Base-by-base conservation (phyloP, 306 rosid species). In the Trifolium subterraneum region DNA sequence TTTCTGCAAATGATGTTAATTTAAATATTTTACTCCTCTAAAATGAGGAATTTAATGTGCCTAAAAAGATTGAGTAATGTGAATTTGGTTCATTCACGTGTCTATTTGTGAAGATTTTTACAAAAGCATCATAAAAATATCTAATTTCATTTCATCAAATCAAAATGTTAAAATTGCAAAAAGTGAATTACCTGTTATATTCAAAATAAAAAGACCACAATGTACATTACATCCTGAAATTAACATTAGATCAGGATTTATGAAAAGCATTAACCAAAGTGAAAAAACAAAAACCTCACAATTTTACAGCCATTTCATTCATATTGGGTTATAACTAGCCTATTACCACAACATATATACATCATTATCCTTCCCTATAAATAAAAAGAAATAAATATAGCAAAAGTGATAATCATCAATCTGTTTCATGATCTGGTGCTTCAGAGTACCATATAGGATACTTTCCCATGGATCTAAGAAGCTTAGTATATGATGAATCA, bases 381-480 rank as follows among this genome's bases (percentile, higher is more conserved):
- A n/a, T 1, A 18, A 13, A 33, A 71, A 51, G 14, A 16, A 70
- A 18, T 20, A 45, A 16, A 16, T 18, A 50, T 10, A 31, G 19
- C 0, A 63, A 41, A 27, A 2, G 10, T 2, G 7, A 14, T 4
- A 23, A 22, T 38, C 16, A 72, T 87, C 88, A 93, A 84, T 88
- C 97, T 4, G 94, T 89, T 82, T 91, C 90, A 70, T 93, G 97
- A 36, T 93, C 97, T 10, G 98, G 98, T 16, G 81, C 80, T 39
- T 79, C 87, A 33, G 98, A 84, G 72, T 83, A 91, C 97, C 98
- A 93, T 3, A 94, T 94, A 73, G 98, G 94, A 36, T 36, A 82
- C 33, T 79, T 84, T 1, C 98, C 98, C 70, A 83, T 93, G 68
- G 51, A 80, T 67, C 98, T 86, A 13, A 89, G 88, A 50, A 93